Conservation (phyloP, 768 basidiomycete species). For the Suillus sp. region DNA sequence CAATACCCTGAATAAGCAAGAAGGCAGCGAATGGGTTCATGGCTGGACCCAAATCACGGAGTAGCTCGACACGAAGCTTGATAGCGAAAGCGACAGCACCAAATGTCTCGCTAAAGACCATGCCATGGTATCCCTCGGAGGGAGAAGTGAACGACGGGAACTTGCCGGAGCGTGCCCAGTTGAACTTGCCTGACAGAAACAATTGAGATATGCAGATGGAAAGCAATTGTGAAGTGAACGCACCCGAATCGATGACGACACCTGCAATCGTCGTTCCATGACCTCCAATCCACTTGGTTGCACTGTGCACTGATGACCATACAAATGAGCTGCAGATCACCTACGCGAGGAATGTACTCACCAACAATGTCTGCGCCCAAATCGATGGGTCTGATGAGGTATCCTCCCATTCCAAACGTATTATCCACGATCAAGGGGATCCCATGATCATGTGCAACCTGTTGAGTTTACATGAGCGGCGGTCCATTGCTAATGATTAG, state of each 20-base stretch:
- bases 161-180: constrained; percentile 52
- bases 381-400: constrained; percentile 54
- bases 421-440: constrained; percentile 70
- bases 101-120: constrained; percentile 52
- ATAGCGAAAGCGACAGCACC: constrained; percentile 52
- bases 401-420: constrained; percentile 65
- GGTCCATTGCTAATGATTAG: background rate
- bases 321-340: background rate
- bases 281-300: constrained; percentile 70
- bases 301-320: constrained; percentile 46
- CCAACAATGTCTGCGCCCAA: constrained; percentile 59
- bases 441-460: constrained; percentile 61
- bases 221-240: constrained; percentile 17
- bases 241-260: constrained; percentile 60
- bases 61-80: constrained; percentile 52
- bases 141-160: constrained; percentile 62
- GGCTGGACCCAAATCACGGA: constrained; percentile 55
- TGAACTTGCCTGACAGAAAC: constrained; percentile 49
- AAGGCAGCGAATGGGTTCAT: constrained; percentile 61
- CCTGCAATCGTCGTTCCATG: constrained; percentile 72
- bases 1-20: constrained; percentile 59
- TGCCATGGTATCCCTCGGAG: constrained; percentile 57
- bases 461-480: background rate
- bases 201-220: constrained; percentile 1
- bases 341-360: constrained; percentile 19